Evolutionary conservation across 306 rosid genomes (phyloP).

Genomic region (Datisca glomerata): DNA sequence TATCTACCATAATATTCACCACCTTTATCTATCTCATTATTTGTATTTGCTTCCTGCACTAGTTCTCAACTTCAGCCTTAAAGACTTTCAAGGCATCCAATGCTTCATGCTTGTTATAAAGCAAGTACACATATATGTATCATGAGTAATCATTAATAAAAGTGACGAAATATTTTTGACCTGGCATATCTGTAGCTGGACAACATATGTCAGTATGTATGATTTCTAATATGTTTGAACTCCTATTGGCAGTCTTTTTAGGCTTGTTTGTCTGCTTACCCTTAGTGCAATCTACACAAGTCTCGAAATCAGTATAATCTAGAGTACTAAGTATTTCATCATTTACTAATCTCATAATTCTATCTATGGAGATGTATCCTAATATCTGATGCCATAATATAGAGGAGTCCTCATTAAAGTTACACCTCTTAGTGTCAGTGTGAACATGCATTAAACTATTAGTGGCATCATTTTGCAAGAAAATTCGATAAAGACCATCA

Average conservation of each 20-base stretch:
- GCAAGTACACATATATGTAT: conserved; percentile 2
- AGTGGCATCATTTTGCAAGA: background rate
- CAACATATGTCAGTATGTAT: background rate
- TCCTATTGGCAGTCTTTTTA: background rate
- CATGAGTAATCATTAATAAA: conserved; percentile 3
- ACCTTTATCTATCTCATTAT: background rate
- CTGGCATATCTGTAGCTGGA: background rate
- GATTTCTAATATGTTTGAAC: background rate
- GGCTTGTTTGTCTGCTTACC: conserved; percentile 1
- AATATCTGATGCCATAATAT: conserved; percentile 1
- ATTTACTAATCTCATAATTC: conserved; percentile 2
- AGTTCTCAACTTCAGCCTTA: conserved; percentile 3
- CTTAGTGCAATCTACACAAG: background rate
- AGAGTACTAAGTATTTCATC: conserved; percentile 2
- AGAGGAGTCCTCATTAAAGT: background rate
- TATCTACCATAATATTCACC: conserved; percentile 9
- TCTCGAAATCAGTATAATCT: conserved; percentile 2
- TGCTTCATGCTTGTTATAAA: background rate
- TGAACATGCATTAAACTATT: background rate
- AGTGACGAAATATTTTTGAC: background rate
- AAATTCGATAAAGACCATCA: background rate
- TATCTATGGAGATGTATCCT: background rate
- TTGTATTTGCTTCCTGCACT: background rate
- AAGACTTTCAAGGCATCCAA: background rate
- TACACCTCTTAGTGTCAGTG: background rate